These are phyloP conservation scores for Suillus plorans DNA, from an alignment of 768 basidiomycete genomes.

Conservation along the genomic window DNA sequence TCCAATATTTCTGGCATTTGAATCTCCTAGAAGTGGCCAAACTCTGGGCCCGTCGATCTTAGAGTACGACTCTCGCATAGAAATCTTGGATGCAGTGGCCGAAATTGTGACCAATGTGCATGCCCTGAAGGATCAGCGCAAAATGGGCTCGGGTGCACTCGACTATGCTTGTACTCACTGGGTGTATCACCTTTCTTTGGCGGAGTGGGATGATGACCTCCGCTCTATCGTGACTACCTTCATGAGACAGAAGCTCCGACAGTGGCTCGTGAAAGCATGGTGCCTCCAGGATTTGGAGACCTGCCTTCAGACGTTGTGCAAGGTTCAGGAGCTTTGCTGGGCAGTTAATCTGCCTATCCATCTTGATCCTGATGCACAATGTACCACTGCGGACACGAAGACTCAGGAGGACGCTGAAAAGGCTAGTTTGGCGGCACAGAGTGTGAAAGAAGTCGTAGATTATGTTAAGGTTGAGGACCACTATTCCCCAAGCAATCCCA, in stretches of 20 bases:
- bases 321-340: background rate
- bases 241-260: background rate
- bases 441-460: too few relatives aligned
- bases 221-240: background rate
- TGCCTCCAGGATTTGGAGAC: background rate
- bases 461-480: too few relatives aligned
- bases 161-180: background rate
- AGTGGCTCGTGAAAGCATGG: background rate
- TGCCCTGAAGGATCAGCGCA: background rate
- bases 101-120: background rate
- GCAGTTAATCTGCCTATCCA: background rate
- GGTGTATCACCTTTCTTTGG: background rate
- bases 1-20: conserved; percentile 1
- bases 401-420: background rate
- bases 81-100: background rate
- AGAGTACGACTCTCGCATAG: background rate
- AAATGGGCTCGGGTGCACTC: background rate
- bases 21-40: background rate
- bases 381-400: background rate
- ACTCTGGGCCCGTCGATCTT: background rate
- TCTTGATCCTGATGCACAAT: background rate
- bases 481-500: too few relatives aligned
- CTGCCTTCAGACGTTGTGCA: background rate
- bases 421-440: too few relatives aligned
- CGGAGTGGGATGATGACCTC: background rate